Base-by-base conservation (phyloP, 2,329 filamentous ascomycete genomes). In the Cordyceps fumosorosea region DNA sequence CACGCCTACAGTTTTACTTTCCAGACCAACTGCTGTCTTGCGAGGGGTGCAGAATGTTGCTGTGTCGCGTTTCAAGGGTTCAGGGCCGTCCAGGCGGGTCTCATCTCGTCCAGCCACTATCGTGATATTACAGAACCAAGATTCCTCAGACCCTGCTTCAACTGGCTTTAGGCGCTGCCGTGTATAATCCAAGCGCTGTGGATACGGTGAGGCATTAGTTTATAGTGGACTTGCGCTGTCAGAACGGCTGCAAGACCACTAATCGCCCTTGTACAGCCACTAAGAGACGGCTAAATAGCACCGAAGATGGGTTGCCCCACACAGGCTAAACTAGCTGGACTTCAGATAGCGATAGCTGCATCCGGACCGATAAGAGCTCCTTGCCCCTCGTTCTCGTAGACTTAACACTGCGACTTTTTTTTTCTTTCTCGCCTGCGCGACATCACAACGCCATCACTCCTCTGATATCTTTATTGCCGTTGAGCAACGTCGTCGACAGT, bases 301-400 rank as follows among this genome's bases (percentile, higher is more conserved):
- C 47, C 56, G 32, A 59, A 32, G 2, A 32, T 22, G 37, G 29
- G 16, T 6, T 22, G 48, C 29, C 56, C 56, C 56, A 22, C 34
- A 20, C 37, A 7, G n/a, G 14, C 29, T 6, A 42, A 42, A 34
- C n/a, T 3, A 7, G 8, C 47, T 52, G 18, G 37, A 10, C 8
- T 44, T 24, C 37, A 59, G 45, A 56, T 56, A 56, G 54, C 54
- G 56, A 59, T 59, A 45, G 56, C n/a, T 59, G 56, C 10, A 52
- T 53, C 47, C 56, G 56, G 56, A 59, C 56, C 48, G 56, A 59
- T 59, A 59, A 59, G 56, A 59, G 56, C 56, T 44, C 47, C 32
- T 24, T 59, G 56, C 56, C 56, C 56, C 56, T 59, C 56, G 47
- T 52, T 40, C 18, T 2, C 11, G 29, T 42, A 2, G 5, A 57